Base-by-base conservation (phyloP, 345 rosid genomes). In the Salix purpurea region DNA sequence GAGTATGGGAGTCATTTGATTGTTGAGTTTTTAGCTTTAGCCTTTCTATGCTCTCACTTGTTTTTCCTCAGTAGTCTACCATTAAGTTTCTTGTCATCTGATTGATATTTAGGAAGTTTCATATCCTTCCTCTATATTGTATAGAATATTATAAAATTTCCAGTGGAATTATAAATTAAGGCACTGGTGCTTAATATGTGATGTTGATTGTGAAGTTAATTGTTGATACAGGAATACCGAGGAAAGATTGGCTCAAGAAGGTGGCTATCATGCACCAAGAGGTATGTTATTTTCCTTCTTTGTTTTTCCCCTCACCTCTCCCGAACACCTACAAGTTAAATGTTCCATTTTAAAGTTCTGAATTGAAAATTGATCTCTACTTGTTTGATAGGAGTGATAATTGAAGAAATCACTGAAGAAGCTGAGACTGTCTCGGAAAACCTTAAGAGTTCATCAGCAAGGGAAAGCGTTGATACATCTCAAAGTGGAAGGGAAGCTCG, bases 361-460 rank as follows among this genome's bases (percentile, higher is more conserved):
- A 48, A 19, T 67, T 32, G 42, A 23, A 18, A 32, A 30, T 18
- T 72, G 69, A 61, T 70, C 15, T 44, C 50, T 56, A 71, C 46
- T 67, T 78, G 58, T 77, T 69, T 75, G 37, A 71, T 74, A 93
- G 97, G 88, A 72, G 77, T 91, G 73, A 82, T 85, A 65, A 89
- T 93, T 80, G 94, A 91, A 89, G 98, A 93, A 69, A 88, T 91
- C 81, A 87, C 89, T 73, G 98, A 90, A 85, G 90, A 90, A 79
- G 79, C 32, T 42, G 77, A 26, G 77, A 60, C 80, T 50, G 65
- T 62, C 66, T 87, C 88, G 61, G 79, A 73, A 71, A 85, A 68
- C 70, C 81, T 36, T 78, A 65, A 67, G 80, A 85, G 78, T 67
- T 39, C 77, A 36, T 77, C 85, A 23, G 67, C 73, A 70, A 81